These are phyloP conservation scores for Cladosporium sp. DNA, from an alignment of 2,329 filamentous ascomycete species.

Conservation along the genomic window DNA sequence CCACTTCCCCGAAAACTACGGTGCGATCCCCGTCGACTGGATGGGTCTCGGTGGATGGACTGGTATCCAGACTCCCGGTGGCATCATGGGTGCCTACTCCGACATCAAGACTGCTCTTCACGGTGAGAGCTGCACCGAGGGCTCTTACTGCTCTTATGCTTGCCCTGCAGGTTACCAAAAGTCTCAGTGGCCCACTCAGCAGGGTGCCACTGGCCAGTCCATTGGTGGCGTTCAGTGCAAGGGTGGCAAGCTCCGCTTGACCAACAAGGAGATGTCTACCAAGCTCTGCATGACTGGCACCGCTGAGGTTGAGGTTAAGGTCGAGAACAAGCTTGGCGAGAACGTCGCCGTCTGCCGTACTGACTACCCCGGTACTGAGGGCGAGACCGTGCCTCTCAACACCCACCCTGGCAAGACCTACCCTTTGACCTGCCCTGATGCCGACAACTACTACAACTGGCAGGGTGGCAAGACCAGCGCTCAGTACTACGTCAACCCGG, in stretches of 20 bases:
- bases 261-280: constrained; percentile 59
- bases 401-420: constrained; percentile 55
- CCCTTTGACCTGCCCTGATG: constrained; percentile 71
- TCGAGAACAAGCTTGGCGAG: constrained; percentile 68
- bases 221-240: constrained; percentile 86
- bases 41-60: constrained; percentile 70
- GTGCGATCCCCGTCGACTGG: constrained; percentile 67
- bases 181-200: constrained; percentile 77
- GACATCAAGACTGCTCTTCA: constrained; percentile 64
- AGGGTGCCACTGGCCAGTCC: constrained; percentile 78
- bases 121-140: constrained; percentile 56
- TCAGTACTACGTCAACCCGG: constrained; percentile 95
- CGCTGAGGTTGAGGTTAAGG: constrained; percentile 58
- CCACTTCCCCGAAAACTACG: constrained; percentile 75
- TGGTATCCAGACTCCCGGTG: constrained; percentile 60
- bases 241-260: constrained; percentile 70
- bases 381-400: constrained; percentile 74
- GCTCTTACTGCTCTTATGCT: constrained; percentile 83
- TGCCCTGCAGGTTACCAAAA: constrained; percentile 92
- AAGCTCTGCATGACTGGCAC: constrained; percentile 73
- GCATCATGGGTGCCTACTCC: constrained; percentile 34
- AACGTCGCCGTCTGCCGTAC: constrained; percentile 82
- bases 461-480: constrained; percentile 71
- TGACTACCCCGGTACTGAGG: constrained; percentile 91
- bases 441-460: constrained; percentile 73